Percentiles rank a stretch among this genome's conserved stretches.
Conservation (phyloP, 192 early-diverging fungal species). For the Allomyces arbusculus region DNA sequence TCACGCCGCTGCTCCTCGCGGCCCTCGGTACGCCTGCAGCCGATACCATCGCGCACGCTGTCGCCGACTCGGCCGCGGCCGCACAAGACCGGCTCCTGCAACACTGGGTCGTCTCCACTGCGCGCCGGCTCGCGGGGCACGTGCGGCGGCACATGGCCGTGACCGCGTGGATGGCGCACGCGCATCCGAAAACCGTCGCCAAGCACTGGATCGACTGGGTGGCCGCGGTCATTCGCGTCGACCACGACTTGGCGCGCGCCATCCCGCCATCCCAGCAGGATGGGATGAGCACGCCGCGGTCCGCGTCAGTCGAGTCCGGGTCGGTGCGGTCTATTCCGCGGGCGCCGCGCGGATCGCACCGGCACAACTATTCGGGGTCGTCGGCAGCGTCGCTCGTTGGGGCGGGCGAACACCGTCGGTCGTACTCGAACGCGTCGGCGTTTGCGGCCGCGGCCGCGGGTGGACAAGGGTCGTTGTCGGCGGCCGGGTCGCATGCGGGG, state of each 20-base stretch:
- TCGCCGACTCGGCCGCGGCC: no score
- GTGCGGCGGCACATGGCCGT: constrained; percentile 5
- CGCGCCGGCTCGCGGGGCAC: background rate
- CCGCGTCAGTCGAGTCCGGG: background rate
- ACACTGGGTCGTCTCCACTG: background rate
- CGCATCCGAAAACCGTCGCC: constrained; percentile 1
- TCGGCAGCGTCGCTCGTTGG: background rate
- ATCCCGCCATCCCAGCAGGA: background rate
- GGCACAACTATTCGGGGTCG: background rate
- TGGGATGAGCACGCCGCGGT: background rate
- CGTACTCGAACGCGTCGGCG: no score
- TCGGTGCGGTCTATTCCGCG: background rate
- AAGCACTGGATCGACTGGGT: background rate
- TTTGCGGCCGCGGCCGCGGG: no score
- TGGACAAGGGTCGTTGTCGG: no score
- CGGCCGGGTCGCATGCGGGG: no score
- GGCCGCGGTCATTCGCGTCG: background rate
- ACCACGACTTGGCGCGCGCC: constrained; percentile 3
- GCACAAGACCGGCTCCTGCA: no score
- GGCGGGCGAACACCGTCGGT: no score
- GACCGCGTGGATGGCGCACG: constrained; percentile 1
- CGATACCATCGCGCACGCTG: no score
- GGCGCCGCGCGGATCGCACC: background rate
- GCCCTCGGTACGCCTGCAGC: no score
- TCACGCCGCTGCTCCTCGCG: no score